Evolutionary conservation across 352 stramenopile species (phyloP).

Genomic region (Globisporangium nodosum): DNA sequence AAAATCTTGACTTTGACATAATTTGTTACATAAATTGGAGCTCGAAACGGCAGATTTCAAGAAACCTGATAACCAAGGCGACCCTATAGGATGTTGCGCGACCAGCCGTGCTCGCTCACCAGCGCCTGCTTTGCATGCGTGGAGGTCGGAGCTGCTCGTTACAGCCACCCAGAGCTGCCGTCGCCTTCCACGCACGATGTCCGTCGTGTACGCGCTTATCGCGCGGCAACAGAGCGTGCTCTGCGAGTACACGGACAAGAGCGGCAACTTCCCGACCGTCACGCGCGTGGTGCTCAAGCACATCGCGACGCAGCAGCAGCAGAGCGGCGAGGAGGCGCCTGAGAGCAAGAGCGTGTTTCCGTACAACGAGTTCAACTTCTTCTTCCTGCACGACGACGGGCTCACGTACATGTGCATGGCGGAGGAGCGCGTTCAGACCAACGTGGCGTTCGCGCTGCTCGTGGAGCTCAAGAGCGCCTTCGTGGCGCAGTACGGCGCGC

Average conservation of each 20-base stretch:
- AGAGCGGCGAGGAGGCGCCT: constrained; percentile 22
- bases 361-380: constrained; percentile 81
- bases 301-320: constrained; percentile 42
- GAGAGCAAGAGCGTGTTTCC: constrained; percentile 56
- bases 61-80: background rate
- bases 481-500: constrained; percentile 51
- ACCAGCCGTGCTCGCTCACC: too few species aligned
- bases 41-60: too few species aligned
- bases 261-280: constrained; percentile 71
- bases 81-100: background rate
- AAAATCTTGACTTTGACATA: too few species aligned
- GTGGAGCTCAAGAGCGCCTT: constrained; percentile 61
- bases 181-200: constrained; percentile 31
- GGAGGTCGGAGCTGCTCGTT: background rate
- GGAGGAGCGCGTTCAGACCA: constrained; percentile 66
- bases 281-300: constrained; percentile 72
- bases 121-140: background rate
- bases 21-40: too few species aligned
- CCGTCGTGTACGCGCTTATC: constrained; percentile 70
- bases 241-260: constrained; percentile 72
- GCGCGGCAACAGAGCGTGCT: constrained; percentile 69
- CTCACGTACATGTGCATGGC: constrained; percentile 86
- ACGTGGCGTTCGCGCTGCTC: constrained; percentile 72
- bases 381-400: constrained; percentile 65
- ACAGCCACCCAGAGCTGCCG: background rate